These are phyloP conservation scores for Aurantiochytrium sp. DNA, from an alignment of 108 stramenopile species.

Conservation along the genomic window DNA sequence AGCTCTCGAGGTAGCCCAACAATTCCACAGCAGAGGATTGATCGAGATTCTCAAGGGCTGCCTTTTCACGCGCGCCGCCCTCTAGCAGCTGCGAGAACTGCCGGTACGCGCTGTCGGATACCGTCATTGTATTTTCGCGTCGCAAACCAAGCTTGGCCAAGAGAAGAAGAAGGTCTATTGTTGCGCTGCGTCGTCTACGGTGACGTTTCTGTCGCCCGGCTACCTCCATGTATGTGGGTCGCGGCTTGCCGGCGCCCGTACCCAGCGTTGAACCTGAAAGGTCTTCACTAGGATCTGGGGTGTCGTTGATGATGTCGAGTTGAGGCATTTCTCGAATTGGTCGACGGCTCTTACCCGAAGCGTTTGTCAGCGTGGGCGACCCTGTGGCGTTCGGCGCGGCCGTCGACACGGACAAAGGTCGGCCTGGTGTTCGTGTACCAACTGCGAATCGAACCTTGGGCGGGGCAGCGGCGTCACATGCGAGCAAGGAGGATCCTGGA, in stretches of 20 bases:
- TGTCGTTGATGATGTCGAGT: neutral
- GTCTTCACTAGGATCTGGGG: neutral
- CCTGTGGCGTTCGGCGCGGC: neutral
- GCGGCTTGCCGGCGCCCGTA: neutral
- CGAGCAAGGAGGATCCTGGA: neutral
- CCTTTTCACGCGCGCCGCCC: neutral
- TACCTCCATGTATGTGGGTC: neutral
- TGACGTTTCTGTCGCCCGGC: neutral
- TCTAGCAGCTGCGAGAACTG: neutral
- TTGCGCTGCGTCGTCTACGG: neutral
- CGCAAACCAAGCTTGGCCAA: neutral
- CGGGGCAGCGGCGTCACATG: neutral
- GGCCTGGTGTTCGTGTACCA: neutral
- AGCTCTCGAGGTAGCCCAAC: neutral
- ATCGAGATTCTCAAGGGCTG: neutral
- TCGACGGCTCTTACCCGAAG: neutral
- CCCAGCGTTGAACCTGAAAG: neutral
- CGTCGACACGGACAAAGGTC: neutral
- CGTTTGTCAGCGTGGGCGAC: neutral
- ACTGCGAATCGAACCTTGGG: neutral
- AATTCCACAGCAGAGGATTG: neutral
- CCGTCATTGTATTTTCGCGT: neutral
- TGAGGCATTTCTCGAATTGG: neutral
- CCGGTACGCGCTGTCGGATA: neutral
- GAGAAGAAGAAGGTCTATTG: neutral